Percentiles rank a stretch among this genome's conserved stretches.
Conservation (phyloP, 371 early-diverging fungal species). For the Encephalitozoon hellem region DNA sequence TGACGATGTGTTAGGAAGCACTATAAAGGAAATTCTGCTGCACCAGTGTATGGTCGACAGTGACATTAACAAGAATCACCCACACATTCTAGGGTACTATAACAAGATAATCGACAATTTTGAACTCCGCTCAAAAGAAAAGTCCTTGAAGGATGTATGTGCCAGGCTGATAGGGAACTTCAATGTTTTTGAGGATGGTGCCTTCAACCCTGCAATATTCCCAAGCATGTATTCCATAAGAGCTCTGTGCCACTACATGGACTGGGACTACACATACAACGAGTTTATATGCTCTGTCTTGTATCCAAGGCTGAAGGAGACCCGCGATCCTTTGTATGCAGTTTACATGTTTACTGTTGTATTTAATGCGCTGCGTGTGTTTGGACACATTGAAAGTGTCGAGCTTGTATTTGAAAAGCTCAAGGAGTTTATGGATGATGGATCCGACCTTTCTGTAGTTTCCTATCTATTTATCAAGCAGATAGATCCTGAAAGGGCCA, state of each 20-base stretch:
- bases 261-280: slow-evolving; percentile 61
- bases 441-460: slow-evolving; percentile 23
- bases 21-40: slow-evolving; percentile 18
- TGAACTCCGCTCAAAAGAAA: not conserved
- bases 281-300: slow-evolving; percentile 47
- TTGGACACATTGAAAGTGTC: slow-evolving; percentile 49
- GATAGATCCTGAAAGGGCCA: slow-evolving; percentile 31
- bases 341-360: slow-evolving; percentile 38
- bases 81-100: not conserved
- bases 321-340: slow-evolving; percentile 20
- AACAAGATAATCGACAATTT: slow-evolving; percentile 29
- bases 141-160: slow-evolving; percentile 6
- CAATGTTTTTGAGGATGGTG: not conserved
- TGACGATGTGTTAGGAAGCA: slow-evolving; percentile 5
- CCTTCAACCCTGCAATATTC: slow-evolving; percentile 5
- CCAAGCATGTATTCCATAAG: slow-evolving; percentile 35
- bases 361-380: slow-evolving; percentile 36
- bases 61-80: slow-evolving; percentile 10
- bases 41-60: slow-evolving; percentile 36
- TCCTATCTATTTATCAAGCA: slow-evolving; percentile 52
- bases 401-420: slow-evolving; percentile 37
- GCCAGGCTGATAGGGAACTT: not conserved
- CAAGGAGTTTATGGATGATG: not conserved
- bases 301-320: slow-evolving; percentile 26
- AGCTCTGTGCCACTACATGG: slow-evolving; percentile 51